A percentile compares a stretch with the other conserved stretches of the same genome.
Evolutionary conservation across 768 basidiomycete species (phyloP).

Genomic region (Russula lepida): DNA sequence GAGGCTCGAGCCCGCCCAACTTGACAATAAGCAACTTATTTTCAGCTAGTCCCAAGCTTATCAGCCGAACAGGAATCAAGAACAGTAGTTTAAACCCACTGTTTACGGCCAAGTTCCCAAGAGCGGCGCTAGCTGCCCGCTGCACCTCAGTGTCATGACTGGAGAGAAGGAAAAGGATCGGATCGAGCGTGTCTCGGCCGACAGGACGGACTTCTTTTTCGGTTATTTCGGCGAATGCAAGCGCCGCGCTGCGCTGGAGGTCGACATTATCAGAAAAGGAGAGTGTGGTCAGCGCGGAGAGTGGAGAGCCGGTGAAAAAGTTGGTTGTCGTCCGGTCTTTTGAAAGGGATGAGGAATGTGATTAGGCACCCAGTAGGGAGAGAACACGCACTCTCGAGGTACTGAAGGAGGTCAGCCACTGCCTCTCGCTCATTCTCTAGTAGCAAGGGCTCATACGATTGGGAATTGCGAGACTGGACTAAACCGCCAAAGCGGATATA

Average conservation of each 20-base stretch:
- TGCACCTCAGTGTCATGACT: constrained; percentile 99
- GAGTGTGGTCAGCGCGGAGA: constrained; percentile 89
- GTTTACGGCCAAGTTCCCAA: constrained; percentile 97
- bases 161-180: constrained; percentile 92
- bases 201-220: constrained; percentile 99
- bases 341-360: neutral
- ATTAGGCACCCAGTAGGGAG: neutral
- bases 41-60: constrained; percentile 54
- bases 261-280: constrained; percentile 99
- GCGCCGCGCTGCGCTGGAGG: constrained; percentile 92
- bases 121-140: constrained; percentile 92
- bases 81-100: constrained; percentile 45
- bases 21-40: constrained; percentile 99
- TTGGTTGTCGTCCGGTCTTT: constrained; percentile 97
- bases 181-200: constrained; percentile 93
- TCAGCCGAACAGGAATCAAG: neutral
- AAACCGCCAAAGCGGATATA: constrained; percentile 13
- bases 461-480: constrained; percentile 79
- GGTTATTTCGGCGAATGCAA: constrained; percentile 98
- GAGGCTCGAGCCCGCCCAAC: constrained; percentile 92
- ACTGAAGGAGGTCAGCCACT: constrained; percentile 94
- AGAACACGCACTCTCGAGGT: constrained; percentile 78
- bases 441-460: constrained; percentile 79
- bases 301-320: constrained; percentile 92
- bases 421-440: constrained; percentile 95